These are phyloP conservation scores for Capsicum baccatum DNA, from an alignment of 257 asterid genomes.

Conservation along the genomic window DNA sequence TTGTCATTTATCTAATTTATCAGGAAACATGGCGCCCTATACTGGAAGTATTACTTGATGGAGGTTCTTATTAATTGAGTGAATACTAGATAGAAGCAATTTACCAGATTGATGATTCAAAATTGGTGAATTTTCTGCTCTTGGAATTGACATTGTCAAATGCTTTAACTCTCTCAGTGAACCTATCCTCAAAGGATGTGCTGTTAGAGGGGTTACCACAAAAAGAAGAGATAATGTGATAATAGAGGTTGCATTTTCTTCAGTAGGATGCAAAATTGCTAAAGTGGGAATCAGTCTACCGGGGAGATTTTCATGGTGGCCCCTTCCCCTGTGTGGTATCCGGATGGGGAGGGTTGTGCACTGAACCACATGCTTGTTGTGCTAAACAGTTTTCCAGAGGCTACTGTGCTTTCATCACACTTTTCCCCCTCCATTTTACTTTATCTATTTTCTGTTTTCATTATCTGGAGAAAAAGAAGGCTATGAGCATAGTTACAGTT, in stretches of 20 bases:
- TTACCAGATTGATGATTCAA: background rate
- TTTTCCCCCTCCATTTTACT: conserved; percentile 11
- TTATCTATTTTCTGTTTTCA: conserved; percentile 29
- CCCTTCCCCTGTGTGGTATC: background rate
- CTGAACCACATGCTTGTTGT: background rate
- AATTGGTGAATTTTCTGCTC: background rate
- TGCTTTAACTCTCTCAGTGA: background rate
- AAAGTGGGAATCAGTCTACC: background rate
- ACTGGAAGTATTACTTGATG: background rate
- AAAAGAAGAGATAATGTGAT: background rate
- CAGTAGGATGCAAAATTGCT: background rate
- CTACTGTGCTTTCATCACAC: background rate
- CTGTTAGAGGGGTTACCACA: background rate
- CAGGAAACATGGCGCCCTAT: background rate
- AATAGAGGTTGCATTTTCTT: conserved; percentile 13
- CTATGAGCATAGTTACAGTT: background rate
- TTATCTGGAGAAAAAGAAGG: background rate
- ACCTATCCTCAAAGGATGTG: background rate
- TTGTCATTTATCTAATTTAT: background rate
- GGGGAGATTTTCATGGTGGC: background rate
- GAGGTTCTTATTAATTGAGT: background rate
- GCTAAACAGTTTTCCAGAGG: background rate
- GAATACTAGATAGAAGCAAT: background rate
- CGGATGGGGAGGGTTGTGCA: background rate
- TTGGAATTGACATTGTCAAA: background rate